Evolutionary conservation across 2,329 filamentous ascomycete genomes (phyloP), one percentile per base, ranked within the genome.

Genomic region (Hypoxylon sp.): DNA sequence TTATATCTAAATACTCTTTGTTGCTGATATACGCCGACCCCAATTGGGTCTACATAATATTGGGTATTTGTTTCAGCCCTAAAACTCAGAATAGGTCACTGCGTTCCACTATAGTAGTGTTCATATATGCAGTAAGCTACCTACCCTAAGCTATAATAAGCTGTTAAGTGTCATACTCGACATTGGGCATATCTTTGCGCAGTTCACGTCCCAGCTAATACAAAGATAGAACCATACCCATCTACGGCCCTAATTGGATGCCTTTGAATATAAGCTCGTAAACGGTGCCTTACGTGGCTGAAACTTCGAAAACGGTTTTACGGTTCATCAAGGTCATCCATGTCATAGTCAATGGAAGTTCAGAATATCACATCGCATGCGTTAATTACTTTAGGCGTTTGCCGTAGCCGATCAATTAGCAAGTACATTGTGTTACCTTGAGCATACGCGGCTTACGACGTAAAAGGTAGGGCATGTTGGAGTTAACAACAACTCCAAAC

Each of bases 281-380:
- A n/a, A 37, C 22, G 51, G 13, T 39, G 14, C 47, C 42, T 57
- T 47, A n/a, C 57, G 58, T 67, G 58, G 64, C 59, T 70, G 60
- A 52, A 66, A 63, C 52, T 9, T 62, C 46, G 35, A 65, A 65
- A 67, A 67, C 54, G 52, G 66, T 48, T 51, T 19, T 33, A n/a
- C 19, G 24, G 42, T 44, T 26, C 33, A 22, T 62, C 31, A 48
- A 54, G 53, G 59, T 22, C 19, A 24, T 14, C 29, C 35, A 53
- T 58, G 46, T 53, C 51, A 58, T 59, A 22, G 11, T 26, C 19
- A 33, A 22, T 29, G 14, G 47, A 26, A 59, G 4, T n/a, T 9
- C 39, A 35, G 22, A 51, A 55, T 11, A 17, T 46, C n/a, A 29
- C 29, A 39, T 57, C 44, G 35, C 51, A 55, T 22, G 14, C 51